Evolutionary conservation across 2,329 filamentous ascomycete genomes (phyloP).

Genomic region (Neofusicoccum parvum): DNA sequence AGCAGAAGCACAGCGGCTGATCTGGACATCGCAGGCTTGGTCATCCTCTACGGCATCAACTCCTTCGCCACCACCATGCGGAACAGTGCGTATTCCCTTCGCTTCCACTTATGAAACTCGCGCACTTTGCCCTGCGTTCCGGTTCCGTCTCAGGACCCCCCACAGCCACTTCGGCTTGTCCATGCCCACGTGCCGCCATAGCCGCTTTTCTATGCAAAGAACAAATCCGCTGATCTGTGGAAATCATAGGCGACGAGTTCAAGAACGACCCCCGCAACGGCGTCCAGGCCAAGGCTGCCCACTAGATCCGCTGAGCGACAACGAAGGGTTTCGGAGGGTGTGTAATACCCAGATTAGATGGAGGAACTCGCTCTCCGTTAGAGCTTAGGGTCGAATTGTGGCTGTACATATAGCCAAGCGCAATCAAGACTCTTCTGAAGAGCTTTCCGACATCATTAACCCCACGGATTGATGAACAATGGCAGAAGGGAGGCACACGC

Average conservation of each 20-base stretch:
- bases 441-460: not conserved
- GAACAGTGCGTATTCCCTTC: conserved; percentile 65
- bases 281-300: conserved; percentile 29
- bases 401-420: conserved; percentile 12
- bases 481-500: no score
- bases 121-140: not conserved
- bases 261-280: conserved; percentile 97
- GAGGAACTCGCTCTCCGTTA: not conserved
- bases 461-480: not conserved
- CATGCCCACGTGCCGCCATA: not conserved
- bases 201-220: not conserved
- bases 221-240: not conserved
- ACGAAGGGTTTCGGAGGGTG: not conserved
- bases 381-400: not conserved
- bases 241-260: conserved; percentile 76
- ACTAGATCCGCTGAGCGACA: conserved; percentile 11
- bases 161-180: not conserved
- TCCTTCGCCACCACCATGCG: conserved; percentile 75
- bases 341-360: conserved; percentile 14
- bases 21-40: conserved; percentile 60
- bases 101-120: not conserved
- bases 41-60: conserved; percentile 93
- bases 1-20: not conserved
- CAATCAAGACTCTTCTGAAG: conserved; percentile 13
- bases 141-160: not conserved